These are phyloP conservation scores for Claviceps sp. DNA, from an alignment of 2,329 filamentous ascomycete genomes.

Conservation along the genomic window DNA sequence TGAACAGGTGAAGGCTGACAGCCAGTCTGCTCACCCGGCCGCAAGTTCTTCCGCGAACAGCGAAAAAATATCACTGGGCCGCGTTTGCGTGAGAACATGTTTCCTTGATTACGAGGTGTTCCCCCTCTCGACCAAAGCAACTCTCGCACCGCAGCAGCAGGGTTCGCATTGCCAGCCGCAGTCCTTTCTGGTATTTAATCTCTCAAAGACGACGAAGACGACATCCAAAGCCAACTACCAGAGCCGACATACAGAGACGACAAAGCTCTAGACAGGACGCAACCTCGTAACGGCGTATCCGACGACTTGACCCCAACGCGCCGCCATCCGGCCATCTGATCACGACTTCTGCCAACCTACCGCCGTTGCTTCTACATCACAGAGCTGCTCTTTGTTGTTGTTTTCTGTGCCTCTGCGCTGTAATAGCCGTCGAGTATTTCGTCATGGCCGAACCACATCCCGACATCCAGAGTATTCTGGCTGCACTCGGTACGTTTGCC, in stretches of 20 bases:
- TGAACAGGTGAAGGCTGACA: neutral
- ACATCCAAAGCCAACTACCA: too few relatives aligned
- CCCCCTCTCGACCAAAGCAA: neutral
- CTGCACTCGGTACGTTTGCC: constrained; percentile 30
- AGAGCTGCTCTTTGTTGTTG: neutral
- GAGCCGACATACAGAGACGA: neutral
- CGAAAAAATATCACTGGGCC: neutral
- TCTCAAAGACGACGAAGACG: too few relatives aligned
- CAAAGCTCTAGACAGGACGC: neutral
- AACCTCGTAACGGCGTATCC: neutral
- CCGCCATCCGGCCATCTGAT: neutral
- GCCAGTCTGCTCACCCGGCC: neutral
- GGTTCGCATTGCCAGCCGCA: neutral
- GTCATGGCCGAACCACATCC: constrained; percentile 26
- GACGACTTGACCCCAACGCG: neutral
- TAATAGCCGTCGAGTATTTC: neutral
- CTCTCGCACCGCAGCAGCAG: neutral
- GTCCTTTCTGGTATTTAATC: neutral
- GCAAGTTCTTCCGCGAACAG: constrained; percentile 3
- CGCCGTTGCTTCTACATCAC: neutral
- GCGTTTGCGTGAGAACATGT: neutral
- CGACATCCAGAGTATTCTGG: constrained; percentile 33
- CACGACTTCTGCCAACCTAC: neutral
- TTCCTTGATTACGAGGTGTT: neutral
- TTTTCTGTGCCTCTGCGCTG: neutral